phyloP scores from a whole-genome alignment of 257 asterid genomes.

The Jasminum sambac region DNA sequence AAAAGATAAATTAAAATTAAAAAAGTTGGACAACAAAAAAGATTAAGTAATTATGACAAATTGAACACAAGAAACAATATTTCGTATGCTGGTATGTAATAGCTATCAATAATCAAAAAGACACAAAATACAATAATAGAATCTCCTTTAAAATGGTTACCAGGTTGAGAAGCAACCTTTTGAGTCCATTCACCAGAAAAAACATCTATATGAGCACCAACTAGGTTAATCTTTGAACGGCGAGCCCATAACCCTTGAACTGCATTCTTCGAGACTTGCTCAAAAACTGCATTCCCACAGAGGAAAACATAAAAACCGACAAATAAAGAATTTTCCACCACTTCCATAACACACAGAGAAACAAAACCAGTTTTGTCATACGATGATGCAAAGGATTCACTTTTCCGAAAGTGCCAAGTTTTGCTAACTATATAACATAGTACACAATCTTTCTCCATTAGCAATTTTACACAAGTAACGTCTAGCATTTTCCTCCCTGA shows the following conservation, averaged over 20 bases:
- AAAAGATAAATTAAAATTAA: slow-evolving; percentile 16
- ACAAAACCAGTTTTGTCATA: neutral
- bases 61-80: neutral
- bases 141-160: slow-evolving; percentile 20
- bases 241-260: slow-evolving; percentile 99
- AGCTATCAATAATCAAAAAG: slow-evolving; percentile 18
- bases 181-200: slow-evolving; percentile 99
- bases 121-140: neutral
- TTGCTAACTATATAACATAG: neutral
- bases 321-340: neutral
- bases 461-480: neutral
- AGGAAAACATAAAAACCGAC: slow-evolving; percentile 25
- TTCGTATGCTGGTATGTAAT: slow-evolving; percentile 10
- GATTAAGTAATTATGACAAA: slow-evolving; percentile 4
- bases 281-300: slow-evolving; percentile 67
- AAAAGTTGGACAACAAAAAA: neutral
- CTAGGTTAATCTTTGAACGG: slow-evolving; percentile 90
- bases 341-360: neutral
- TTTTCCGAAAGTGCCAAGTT: neutral
- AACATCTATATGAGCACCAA: slow-evolving; percentile 99
- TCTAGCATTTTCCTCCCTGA: neutral
- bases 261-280: slow-evolving; percentile 91
- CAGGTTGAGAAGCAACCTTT: slow-evolving; percentile 58
- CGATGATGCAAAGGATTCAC: neutral
- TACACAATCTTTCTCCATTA: neutral